Base-by-base conservation (phyloP, 768 basidiomycete genomes). In the Lactarius indigo region DNA sequence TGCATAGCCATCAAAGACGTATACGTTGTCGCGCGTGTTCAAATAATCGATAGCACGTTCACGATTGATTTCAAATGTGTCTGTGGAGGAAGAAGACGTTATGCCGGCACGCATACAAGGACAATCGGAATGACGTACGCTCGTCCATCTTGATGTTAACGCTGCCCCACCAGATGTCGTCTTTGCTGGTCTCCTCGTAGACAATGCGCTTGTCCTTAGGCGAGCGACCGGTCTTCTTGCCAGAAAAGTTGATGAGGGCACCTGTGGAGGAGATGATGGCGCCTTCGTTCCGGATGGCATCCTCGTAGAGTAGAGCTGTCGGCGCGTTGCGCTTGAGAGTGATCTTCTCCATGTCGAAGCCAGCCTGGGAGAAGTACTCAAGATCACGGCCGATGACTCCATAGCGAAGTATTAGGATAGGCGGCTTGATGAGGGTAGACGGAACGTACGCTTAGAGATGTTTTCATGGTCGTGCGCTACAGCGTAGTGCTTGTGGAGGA, bases 131-230 rank as follows among this genome's bases (percentile, higher is more conserved):
- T 26, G 28, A 83, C 90, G 69, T 75, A 91, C 91, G 92, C 75
- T 94, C 92, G 75, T 97, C 95, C 89, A 96, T 91, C 84, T 97
- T 96, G 81, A 98, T 98, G 82, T 99, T 99, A 73, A 98, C 95
- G 35, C 93, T 90, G 47, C 97, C 96, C 97, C 97, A 98, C 96
- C 97, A 99, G 77, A 99, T 90, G 69, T 98, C 87, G 75, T 98
- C 94, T 79, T 94, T 97, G 79, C 87, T 90, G 61, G 92, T 90
- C 72, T 98, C 96, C 78, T 99, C 97, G 76, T 83, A 98, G 74
- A 99, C 97, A 75, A 99, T 98, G 69, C 97, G 95, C 86, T 98
- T 99, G 86, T 99, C 97, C 77, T 98, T 99, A 61, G 97, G 97
- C 72, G 88, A 90, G 58, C 97, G 86, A 64, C 97, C 97, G 2